Percentiles rank a stretch among this genome's conserved stretches.
These are phyloP conservation scores for Aspergillus ellipticus DNA, from an alignment of 495 filamentous ascomycete species.

Conservation along the genomic window DNA sequence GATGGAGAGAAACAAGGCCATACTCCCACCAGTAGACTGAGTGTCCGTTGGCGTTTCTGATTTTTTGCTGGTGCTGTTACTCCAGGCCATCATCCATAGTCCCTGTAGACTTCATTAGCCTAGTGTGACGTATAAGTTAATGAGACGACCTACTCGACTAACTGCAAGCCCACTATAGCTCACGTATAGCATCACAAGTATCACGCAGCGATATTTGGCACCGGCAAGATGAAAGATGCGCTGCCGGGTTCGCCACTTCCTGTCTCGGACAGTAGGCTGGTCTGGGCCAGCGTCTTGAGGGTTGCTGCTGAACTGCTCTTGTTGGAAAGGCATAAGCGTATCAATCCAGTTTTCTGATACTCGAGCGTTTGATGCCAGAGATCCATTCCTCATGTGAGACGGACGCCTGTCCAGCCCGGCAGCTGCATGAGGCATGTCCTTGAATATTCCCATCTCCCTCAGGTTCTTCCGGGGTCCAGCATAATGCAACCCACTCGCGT, in stretches of 20 bases:
- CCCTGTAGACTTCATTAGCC: neutral
- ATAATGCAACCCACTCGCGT: slow-evolving; percentile 15
- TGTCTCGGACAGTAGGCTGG: neutral
- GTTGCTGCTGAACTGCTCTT: neutral
- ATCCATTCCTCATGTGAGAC: too few relatives aligned
- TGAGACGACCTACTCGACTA: neutral
- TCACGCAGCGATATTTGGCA: neutral
- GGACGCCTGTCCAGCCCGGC: neutral
- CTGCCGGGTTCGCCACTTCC: neutral
- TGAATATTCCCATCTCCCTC: slow-evolving; percentile 1
- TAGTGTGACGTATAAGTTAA: neutral
- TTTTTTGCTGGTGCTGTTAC: neutral
- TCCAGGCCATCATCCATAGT: slow-evolving; percentile 1
- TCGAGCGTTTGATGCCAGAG: neutral
- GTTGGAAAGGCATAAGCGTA: neutral
- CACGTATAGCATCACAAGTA: neutral
- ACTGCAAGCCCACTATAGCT: neutral
- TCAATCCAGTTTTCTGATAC: neutral
- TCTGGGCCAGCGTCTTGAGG: neutral
- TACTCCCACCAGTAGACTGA: neutral
- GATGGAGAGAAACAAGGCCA: neutral
- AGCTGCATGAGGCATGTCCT: slow-evolving; percentile 40
- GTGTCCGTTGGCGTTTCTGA: neutral
- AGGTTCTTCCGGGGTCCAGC: neutral
- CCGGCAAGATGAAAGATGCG: neutral